Evolutionary conservation across 768 basidiomycete genomes (phyloP), one percentile per base, ranked within the genome.

Genomic region (Grammothele lineata): DNA sequence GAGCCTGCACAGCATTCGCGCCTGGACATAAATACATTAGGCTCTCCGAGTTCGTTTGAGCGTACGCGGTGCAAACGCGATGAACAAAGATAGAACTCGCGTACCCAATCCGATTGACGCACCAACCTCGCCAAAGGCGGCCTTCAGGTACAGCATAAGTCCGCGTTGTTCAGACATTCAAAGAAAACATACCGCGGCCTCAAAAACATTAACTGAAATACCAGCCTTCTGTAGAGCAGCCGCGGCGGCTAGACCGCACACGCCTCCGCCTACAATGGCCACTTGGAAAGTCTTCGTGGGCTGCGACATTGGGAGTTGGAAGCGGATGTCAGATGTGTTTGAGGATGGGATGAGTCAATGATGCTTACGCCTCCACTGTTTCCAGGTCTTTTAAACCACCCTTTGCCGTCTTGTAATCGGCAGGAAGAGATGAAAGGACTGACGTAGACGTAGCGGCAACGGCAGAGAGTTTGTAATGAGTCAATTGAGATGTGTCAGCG

Each of bases 261-360:
- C 71, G 10, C 80, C 78, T 18, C 78, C 78, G 19, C 80, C 79
- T 2, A 81, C 66, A 25, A 81, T 72, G 1, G 77, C 77, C 23
- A 81, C 66, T 23, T 64, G 63, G 50, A 79, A 72, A 55, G 18
- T 6, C 30, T 35, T 34, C 18, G 30, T 3, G 27, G 25, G n/a
- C n/a, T n/a, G n/a, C n/a, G n/a, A n/a, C n/a, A n/a, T n/a, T n/a
- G n/a, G n/a, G n/a, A n/a, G n/a, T n/a, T n/a, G n/a, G n/a, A n/a
- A n/a, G n/a, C n/a, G n/a, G n/a, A n/a, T n/a, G n/a, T n/a, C n/a
- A n/a, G n/a, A n/a, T n/a, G n/a, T n/a, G n/a, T n/a, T n/a, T n/a
- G n/a, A n/a, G n/a, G n/a, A n/a, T n/a, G n/a, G n/a, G n/a, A n/a
- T n/a, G n/a, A n/a, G n/a, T n/a, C n/a, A n/a, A n/a, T n/a, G n/a